Percentiles rank a stretch among this genome's conserved stretches.
Evolutionary conservation across 139 green algal species (phyloP).

Genomic region (Coelastrella sp.): DNA sequence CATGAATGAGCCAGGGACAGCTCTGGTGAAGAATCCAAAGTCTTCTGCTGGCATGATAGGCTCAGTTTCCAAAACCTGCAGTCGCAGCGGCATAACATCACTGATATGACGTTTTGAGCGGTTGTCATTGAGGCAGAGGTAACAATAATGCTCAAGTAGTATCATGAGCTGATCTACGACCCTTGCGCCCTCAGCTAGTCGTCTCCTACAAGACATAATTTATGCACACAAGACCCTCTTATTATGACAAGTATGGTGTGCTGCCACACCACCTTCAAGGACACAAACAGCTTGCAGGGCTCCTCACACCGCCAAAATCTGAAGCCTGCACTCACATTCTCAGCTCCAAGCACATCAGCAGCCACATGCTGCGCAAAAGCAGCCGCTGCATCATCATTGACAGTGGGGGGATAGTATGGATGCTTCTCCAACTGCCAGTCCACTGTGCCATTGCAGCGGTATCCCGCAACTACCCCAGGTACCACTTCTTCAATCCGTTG

Average conservation of each 20-base stretch:
- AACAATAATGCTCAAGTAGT: no score
- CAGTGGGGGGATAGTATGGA: constrained; percentile 83
- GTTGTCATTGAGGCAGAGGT: no score
- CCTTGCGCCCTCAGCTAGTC: no score
- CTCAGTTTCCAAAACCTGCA: constrained; percentile 42
- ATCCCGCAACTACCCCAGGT: neutral
- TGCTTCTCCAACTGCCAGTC: constrained; percentile 73
- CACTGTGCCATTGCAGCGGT: constrained; percentile 78
- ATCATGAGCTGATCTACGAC: no score
- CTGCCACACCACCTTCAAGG: neutral
- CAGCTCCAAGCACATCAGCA: constrained; percentile 29
- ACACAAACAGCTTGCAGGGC: neutral
- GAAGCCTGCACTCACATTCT: constrained; percentile 10
- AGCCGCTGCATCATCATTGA: constrained; percentile 76
- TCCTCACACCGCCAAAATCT: neutral
- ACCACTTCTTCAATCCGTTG: constrained; percentile 56
- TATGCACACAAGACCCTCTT: no score
- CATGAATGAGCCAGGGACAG: constrained; percentile 73
- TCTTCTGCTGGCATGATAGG: constrained; percentile 80
- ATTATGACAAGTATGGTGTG: no score
- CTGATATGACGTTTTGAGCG: neutral
- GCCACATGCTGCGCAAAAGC: constrained; percentile 72
- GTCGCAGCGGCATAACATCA: neutral
- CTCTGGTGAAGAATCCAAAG: constrained; percentile 84
- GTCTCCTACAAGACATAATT: no score